Evolutionary conservation across 257 asterid species (phyloP).

Genomic region (Solanum sitiens): DNA sequence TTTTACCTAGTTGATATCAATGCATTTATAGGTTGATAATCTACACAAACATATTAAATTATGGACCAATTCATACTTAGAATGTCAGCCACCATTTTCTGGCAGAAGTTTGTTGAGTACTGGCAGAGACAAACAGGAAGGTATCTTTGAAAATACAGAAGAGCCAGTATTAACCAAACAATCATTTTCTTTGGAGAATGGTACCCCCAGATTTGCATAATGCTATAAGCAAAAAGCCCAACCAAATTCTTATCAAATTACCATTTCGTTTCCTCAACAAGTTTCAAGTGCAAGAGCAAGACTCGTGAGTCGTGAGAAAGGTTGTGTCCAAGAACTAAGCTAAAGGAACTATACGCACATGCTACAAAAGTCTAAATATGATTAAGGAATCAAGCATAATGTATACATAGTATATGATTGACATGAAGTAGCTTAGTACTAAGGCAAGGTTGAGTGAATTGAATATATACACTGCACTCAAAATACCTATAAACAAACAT

Average conservation of each 20-base stretch:
- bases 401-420: neutral
- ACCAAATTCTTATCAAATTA: neutral
- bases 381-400: neutral
- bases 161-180: neutral
- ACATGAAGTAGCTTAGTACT: neutral
- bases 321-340: neutral
- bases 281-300: neutral
- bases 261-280: neutral
- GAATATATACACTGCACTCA: neutral
- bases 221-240: neutral
- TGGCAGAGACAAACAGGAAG: neutral
- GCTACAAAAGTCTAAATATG: neutral
- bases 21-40: neutral
- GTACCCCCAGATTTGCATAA: neutral
- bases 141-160: neutral
- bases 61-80: neutral
- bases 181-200: neutral
- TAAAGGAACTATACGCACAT: neutral
- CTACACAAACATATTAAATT: neutral
- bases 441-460: neutral
- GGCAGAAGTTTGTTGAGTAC: neutral
- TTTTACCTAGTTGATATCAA: neutral
- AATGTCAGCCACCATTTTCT: neutral
- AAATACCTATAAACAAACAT: neutral
- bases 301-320: neutral